These are phyloP conservation scores for Calonectria leucothoes DNA, from an alignment of 2,329 filamentous ascomycete genomes.

Conservation along the genomic window DNA sequence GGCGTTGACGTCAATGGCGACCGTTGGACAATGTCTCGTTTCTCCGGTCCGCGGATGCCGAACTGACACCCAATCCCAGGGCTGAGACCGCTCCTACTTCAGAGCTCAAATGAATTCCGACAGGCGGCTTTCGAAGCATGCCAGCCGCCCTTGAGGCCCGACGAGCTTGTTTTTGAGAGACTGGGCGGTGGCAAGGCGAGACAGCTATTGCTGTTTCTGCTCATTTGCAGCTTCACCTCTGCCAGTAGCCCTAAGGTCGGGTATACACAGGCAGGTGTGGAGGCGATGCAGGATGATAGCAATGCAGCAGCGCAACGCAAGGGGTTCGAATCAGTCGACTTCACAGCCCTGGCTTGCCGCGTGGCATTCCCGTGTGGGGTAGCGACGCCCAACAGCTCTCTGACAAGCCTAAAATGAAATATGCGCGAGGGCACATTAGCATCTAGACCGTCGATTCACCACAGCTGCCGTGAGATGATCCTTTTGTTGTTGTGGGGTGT, in stretches of 20 bases:
- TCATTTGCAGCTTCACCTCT: neutral
- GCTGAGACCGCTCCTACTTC: neutral
- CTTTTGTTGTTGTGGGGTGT: neutral
- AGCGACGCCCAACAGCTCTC: neutral
- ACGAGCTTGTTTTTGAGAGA: neutral
- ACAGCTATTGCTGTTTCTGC: neutral
- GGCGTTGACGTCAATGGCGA: neutral
- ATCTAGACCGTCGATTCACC: neutral
- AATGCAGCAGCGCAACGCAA: neutral
- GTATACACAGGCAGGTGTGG: neutral
- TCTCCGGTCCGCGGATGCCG: neutral
- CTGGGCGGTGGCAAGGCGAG: neutral
- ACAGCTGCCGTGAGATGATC: neutral
- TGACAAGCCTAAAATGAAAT: neutral
- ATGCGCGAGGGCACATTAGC: neutral
- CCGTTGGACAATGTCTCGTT: neutral
- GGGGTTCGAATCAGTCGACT: neutral
- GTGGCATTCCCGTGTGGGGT: slow-evolving; percentile 10
- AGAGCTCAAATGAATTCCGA: neutral
- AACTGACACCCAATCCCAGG: neutral
- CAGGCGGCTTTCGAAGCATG: too few relatives aligned
- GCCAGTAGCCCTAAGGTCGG: neutral
- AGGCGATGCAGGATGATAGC: neutral
- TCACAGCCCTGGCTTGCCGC: neutral
- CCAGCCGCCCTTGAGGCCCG: neutral